Conservation (phyloP, 2,329 filamentous ascomycete genomes). For the Fusarium miscanthi region DNA sequence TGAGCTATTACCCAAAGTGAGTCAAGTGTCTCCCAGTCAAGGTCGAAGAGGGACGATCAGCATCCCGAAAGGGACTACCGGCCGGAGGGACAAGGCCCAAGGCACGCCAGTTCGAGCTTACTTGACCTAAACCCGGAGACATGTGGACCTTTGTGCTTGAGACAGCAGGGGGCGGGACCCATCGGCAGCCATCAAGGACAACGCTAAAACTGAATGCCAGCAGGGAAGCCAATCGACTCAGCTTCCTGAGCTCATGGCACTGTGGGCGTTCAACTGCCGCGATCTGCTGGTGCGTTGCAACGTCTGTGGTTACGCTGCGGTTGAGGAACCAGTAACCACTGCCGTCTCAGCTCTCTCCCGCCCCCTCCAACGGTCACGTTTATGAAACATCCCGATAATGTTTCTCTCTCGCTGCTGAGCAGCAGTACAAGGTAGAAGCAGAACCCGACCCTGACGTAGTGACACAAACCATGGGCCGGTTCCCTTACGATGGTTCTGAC, state of each 20-base stretch:
- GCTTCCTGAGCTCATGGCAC: conserved; percentile 37
- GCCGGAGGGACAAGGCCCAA: conserved; percentile 42
- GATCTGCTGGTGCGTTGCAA: conserved; percentile 41
- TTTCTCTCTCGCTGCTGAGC: conserved; percentile 3
- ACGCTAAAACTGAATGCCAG: conserved; percentile 40
- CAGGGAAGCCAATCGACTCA: conserved; percentile 36
- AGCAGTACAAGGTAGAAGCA: background rate
- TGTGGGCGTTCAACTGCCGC: conserved; percentile 46
- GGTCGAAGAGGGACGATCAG: conserved; percentile 42
- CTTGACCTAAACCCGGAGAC: conserved; percentile 43
- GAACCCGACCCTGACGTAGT: conserved; percentile 22
- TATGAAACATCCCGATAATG: conserved; percentile 26
- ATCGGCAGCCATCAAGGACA: conserved; percentile 43
- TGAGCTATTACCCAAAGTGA: conserved; percentile 40
- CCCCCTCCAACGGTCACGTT: conserved; percentile 7
- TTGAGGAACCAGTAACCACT: conserved; percentile 34
- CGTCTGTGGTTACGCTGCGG: conserved; percentile 40
- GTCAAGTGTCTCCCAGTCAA: conserved; percentile 41
- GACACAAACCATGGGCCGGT: conserved; percentile 25
- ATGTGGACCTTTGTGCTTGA: conserved; percentile 36
- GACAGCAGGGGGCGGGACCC: conserved; percentile 44
- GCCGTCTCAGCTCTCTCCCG: conserved; percentile 19
- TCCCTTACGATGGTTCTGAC: conserved; percentile 31
- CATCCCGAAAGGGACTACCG: conserved; percentile 44
- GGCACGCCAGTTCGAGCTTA: conserved; percentile 36